Evolutionary conservation across 495 filamentous ascomycete genomes (phyloP).

Genomic region (Annulohypoxylon nitens): DNA sequence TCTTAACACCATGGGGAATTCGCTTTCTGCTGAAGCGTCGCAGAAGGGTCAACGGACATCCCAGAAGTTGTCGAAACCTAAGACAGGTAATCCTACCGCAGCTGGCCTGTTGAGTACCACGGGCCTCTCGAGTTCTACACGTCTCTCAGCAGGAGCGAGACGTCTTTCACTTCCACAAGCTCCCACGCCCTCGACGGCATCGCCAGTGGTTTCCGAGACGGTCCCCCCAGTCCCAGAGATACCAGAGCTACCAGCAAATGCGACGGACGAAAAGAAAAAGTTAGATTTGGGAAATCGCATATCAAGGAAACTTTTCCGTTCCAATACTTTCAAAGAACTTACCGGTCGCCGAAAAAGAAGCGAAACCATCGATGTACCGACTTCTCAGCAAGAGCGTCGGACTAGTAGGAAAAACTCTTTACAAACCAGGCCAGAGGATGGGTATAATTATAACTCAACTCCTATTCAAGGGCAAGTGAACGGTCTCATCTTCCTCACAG

Average conservation of each 20-base stretch:
- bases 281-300: slow-evolving; percentile 21
- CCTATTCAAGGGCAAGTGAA: slow-evolving; percentile 33
- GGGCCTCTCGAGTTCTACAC: slow-evolving; percentile 50
- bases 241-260: slow-evolving; percentile 5
- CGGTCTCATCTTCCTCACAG: not conserved
- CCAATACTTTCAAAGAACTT: slow-evolving; percentile 38
- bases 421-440: slow-evolving; percentile 36
- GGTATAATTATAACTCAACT: slow-evolving; percentile 34
- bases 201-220: slow-evolving; percentile 30
- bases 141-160: slow-evolving; percentile 37
- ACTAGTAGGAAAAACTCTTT: slow-evolving; percentile 27
- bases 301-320: slow-evolving; percentile 40
- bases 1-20: slow-evolving; percentile 59
- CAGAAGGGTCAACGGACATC: slow-evolving; percentile 52
- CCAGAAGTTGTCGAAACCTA: slow-evolving; percentile 65
- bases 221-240: not conserved
- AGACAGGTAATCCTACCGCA: slow-evolving; percentile 58
- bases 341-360: slow-evolving; percentile 26
- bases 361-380: slow-evolving; percentile 27
- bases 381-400: slow-evolving; percentile 30
- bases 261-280: slow-evolving; percentile 20
- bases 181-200: slow-evolving; percentile 40
- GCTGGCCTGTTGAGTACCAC: slow-evolving; percentile 59
- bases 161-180: slow-evolving; percentile 50
- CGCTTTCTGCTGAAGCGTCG: slow-evolving; percentile 58